Evolutionary conservation across 371 early-diverging fungal genomes (phyloP), one percentile per base, ranked within the genome.

Genomic region (Dichotomocladium elegans): DNA sequence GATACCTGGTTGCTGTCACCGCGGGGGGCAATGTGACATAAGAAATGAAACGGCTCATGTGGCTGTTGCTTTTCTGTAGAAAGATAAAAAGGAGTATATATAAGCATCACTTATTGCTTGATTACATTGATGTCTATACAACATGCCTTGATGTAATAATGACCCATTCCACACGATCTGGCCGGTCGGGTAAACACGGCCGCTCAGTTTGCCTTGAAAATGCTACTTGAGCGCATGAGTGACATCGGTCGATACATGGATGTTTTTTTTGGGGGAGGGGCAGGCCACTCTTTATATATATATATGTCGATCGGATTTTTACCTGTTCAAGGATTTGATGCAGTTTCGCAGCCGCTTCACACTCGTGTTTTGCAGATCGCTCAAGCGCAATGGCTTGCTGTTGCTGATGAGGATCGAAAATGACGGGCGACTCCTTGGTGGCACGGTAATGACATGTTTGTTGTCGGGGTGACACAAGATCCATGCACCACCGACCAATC

Each of bases 321-420:
- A 55, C 55, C 47, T 58, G 49, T 53, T 59, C 60, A 19, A 61
- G 50, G 21, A 61, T 35, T 47, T 61, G 62, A 44, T 61, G 62
- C 9, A 59, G 35, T 19, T 59, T 59, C 8, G 54, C 60, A 44
- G 60, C 60, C 17, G 45, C 49, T 49, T 59, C 62, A 40, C 57
- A 61, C 46, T 61, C 62, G 31, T 61, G 62, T 30, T 47, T 56
- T 15, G 51, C 62, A 27, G 35, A 19, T 24, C 57, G 41, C 19
- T 53, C 53, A 47, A 61, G 31, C 12, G 33, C 28, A 31, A 53
- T 28, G 4, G 46, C 33, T 24, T n/a, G 33, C 24, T 17, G 21
- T 48, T 30, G 25, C 19, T 48, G 31, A 21, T n/a, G n/a, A 29
- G 15, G 10, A 46, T 14, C 30, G n/a, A 37, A 37, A n/a, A n/a